phyloP scores from a whole-genome alignment of 2,329 filamentous ascomycete species.

The Colletotrichum shisoi region DNA sequence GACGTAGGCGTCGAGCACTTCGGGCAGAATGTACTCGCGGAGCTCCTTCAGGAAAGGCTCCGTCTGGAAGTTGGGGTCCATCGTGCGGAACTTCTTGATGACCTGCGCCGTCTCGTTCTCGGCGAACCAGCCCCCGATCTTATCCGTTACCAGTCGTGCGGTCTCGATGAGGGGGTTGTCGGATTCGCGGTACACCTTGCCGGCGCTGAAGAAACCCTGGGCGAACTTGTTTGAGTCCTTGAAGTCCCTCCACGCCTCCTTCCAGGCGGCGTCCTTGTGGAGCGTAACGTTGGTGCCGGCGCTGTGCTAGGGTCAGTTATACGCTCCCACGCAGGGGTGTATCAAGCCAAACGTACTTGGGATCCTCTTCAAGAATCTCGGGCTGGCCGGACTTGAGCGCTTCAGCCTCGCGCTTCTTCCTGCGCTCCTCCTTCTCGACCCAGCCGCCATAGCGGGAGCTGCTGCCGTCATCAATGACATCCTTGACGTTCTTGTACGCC shows the following conservation, averaged over 20 bases:
- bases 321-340: not conserved
- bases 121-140: conserved; percentile 93
- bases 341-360: conserved; percentile 70
- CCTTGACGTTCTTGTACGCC: conserved; percentile 91
- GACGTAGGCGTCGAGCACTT: conserved; percentile 97
- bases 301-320: conserved; percentile 60
- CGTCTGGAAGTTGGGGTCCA: conserved; percentile 93
- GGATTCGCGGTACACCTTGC: conserved; percentile 90
- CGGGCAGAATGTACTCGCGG: conserved; percentile 95
- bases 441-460: conserved; percentile 96
- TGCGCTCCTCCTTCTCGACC: conserved; percentile 94
- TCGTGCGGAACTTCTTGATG: conserved; percentile 96
- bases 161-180: conserved; percentile 95
- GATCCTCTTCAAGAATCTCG: conserved; percentile 80
- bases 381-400: conserved; percentile 58
- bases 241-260: conserved; percentile 98
- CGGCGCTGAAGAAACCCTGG: conserved; percentile 86
- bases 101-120: conserved; percentile 98
- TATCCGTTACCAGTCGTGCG: conserved; percentile 91
- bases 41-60: conserved; percentile 95
- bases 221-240: conserved; percentile 87
- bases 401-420: conserved; percentile 78
- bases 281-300: conserved; percentile 93
- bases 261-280: conserved; percentile 97
- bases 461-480: conserved; percentile 96